Conservation (phyloP, 371 early-diverging fungal genomes). For the Actinomortierella ambigua region DNA sequence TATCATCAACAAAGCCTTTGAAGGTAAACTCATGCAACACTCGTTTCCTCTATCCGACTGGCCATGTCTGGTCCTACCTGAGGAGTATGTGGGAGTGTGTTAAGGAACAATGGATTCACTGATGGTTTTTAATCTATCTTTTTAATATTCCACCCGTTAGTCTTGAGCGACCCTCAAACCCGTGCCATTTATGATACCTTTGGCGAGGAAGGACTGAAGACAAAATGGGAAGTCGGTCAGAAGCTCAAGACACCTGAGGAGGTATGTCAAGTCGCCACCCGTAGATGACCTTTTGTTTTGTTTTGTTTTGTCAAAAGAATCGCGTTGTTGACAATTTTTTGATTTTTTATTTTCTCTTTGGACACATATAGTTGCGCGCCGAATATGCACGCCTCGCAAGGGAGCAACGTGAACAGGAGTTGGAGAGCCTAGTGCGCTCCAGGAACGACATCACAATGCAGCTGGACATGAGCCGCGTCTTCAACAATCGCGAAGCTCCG, state of each 20-base stretch:
- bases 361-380: conserved; percentile 64
- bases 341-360: neutral
- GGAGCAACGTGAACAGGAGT: conserved; percentile 72
- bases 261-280: conserved; percentile 48
- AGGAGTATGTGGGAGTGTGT: too few relatives aligned
- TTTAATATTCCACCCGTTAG: too few relatives aligned
- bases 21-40: conserved; percentile 59
- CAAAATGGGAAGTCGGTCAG: conserved; percentile 79
- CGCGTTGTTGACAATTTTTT: neutral
- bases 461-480: conserved; percentile 60
- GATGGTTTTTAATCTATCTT: conserved; percentile 4
- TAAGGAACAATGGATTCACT: too few relatives aligned
- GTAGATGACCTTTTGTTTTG: neutral
- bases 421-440: conserved; percentile 80
- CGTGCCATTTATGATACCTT: conserved; percentile 92
- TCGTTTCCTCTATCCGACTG: neutral
- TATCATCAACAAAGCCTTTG: conserved; percentile 85
- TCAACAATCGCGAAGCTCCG: conserved; percentile 57
- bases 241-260: conserved; percentile 83
- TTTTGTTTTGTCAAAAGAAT: too few relatives aligned
- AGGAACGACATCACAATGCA: conserved; percentile 63
- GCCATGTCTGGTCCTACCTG: too few relatives aligned
- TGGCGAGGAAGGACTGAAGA: conserved; percentile 84
- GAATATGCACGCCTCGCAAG: conserved; percentile 82
- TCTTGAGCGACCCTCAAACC: conserved; percentile 79